These are phyloP conservation scores for Colletotrichum plurivorum DNA, from an alignment of 2,329 filamentous ascomycete species.

Conservation along the genomic window DNA sequence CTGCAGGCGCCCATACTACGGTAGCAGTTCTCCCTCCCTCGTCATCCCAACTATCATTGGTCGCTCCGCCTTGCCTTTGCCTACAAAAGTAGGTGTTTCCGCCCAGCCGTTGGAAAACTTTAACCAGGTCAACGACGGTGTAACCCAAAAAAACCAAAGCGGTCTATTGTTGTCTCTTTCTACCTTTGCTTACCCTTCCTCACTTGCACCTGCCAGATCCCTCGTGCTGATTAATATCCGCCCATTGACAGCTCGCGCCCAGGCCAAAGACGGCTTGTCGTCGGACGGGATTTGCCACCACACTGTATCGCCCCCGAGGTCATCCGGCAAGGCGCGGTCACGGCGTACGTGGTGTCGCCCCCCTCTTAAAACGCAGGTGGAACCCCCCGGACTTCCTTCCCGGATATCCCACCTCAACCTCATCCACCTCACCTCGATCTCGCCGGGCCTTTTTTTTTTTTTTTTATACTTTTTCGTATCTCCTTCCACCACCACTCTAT, in stretches of 20 bases:
- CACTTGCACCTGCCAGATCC: neutral
- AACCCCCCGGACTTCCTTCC: slow-evolving; percentile 23
- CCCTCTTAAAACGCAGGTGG: slow-evolving; percentile 19
- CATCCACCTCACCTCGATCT: slow-evolving; percentile 8
- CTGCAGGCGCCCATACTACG: neutral
- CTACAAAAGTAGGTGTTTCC: too few species aligned
- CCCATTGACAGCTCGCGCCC: neutral
- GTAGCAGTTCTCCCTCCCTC: neutral
- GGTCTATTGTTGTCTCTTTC: neutral
- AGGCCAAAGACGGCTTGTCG: neutral
- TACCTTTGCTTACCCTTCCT: neutral
- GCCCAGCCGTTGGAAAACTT: slow-evolving; percentile 3
- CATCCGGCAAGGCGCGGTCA: slow-evolving; percentile 31
- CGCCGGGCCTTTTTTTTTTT: neutral
- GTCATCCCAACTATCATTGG: neutral
- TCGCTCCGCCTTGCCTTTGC: too few species aligned
- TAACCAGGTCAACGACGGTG: neutral
- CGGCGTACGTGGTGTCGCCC: slow-evolving; percentile 11
- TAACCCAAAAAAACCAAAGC: neutral
- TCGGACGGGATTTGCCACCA: slow-evolving; percentile 28
- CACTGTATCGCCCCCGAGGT: neutral
- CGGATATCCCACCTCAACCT: slow-evolving; percentile 15
- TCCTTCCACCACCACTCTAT: too few species aligned
- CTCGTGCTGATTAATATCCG: slow-evolving; percentile 9
- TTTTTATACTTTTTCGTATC: neutral